Evolutionary conservation across 257 asterid genomes (phyloP).

Genomic region (Nicotiana attenuata): DNA sequence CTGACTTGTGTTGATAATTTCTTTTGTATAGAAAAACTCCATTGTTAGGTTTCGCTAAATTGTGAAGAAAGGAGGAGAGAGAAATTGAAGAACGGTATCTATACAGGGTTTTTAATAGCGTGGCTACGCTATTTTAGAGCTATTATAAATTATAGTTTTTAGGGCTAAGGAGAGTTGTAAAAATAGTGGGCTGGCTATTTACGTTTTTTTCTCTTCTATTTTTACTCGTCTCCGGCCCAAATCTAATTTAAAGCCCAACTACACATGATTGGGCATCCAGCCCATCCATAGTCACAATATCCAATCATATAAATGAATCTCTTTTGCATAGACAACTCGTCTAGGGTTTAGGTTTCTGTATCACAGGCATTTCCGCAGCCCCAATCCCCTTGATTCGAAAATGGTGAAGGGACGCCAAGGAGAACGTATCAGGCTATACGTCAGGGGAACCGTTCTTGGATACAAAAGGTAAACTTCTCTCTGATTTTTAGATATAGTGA

Average conservation of each 20-base stretch:
- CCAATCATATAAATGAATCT: constrained; percentile 7
- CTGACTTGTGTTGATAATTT: no score
- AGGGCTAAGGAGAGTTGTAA: no score
- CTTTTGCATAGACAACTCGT: neutral
- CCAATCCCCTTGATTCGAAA: constrained; percentile 6
- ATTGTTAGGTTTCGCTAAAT: no score
- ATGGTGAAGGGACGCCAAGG: constrained; percentile 64
- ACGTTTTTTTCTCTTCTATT: no score
- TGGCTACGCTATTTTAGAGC: no score
- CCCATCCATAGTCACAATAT: neutral
- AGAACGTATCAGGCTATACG: constrained; percentile 53
- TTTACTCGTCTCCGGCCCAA: neutral
- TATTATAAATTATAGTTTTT: no score
- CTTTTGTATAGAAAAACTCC: no score
- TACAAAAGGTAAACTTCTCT: constrained; percentile 42
- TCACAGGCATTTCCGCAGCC: neutral
- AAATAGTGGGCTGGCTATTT: no score
- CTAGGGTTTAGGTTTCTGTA: constrained; percentile 17
- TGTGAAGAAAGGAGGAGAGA: no score
- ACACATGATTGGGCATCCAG: neutral
- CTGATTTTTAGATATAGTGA: no score
- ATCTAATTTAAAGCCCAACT: neutral
- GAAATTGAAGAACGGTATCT: no score
- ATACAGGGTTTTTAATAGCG: no score
- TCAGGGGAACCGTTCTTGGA: constrained; percentile 63